phyloP scores from a whole-genome alignment of 176 grass and related monocot genomes.

The Avena insularis region DNA sequence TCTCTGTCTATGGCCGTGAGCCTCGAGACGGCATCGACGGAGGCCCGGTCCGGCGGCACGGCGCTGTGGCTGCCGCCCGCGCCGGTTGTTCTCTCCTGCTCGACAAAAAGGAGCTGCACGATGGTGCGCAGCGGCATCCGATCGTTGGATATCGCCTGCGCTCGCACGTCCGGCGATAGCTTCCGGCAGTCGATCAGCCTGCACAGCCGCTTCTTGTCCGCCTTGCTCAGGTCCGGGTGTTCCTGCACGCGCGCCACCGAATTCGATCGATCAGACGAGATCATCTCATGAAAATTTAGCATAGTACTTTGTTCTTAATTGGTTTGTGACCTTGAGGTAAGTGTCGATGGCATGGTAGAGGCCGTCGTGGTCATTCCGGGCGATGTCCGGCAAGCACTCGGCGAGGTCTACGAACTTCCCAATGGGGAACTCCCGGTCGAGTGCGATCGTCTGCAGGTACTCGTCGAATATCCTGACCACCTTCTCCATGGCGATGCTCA shows the following conservation, averaged over 20 bases:
- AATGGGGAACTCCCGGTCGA: constrained; percentile 51
- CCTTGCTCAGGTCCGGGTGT: constrained; percentile 83
- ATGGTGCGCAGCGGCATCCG: constrained; percentile 85
- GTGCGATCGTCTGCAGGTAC: constrained; percentile 69
- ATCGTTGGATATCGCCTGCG: constrained; percentile 79
- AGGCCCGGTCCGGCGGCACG: background rate
- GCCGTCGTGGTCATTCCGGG: constrained; percentile 66
- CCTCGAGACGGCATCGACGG: constrained; percentile 14
- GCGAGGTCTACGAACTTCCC: constrained; percentile 75
- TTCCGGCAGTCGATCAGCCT: constrained; percentile 85
- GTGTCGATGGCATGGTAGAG: constrained; percentile 86
- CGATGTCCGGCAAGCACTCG: constrained; percentile 74
- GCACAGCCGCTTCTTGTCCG: constrained; percentile 81
- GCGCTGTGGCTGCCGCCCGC: constrained; percentile 40
- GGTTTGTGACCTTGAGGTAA: constrained; percentile 71
- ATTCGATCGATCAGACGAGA: background rate
- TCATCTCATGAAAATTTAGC: background rate
- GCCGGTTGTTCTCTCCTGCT: constrained; percentile 64
- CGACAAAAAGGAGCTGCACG: constrained; percentile 91
- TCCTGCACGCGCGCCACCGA: constrained; percentile 45
- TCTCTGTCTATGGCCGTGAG: constrained; percentile 38
- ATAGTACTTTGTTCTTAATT: background rate
- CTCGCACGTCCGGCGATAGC: constrained; percentile 67
- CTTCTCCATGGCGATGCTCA: constrained; percentile 63
- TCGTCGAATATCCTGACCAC: constrained; percentile 69